Evolutionary conservation across 331 rosid species (phyloP).

Genomic region (Malus hybrid): DNA sequence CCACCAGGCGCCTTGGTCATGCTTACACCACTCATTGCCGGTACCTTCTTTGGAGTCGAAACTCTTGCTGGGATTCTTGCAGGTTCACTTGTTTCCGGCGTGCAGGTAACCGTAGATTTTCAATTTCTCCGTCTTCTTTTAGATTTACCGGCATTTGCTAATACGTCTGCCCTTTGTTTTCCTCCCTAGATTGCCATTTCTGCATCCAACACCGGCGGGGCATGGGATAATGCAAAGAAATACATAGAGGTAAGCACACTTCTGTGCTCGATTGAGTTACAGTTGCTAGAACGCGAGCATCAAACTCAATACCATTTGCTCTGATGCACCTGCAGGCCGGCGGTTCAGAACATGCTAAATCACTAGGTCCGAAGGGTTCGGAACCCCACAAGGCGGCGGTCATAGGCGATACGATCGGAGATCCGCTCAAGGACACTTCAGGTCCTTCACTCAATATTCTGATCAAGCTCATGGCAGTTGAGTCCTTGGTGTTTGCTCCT

Average conservation of each 20-base stretch:
- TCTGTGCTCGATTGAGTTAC: not conserved
- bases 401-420: conserved; percentile 59
- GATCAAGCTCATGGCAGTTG: conserved; percentile 68
- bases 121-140: not conserved
- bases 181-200: conserved; percentile 52
- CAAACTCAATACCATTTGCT: not conserved
- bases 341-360: conserved; percentile 44
- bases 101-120: conserved; percentile 35
- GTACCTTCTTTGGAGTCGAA: conserved; percentile 64
- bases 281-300: not conserved
- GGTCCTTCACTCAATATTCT: conserved; percentile 76
- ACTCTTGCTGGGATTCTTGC: conserved; percentile 71
- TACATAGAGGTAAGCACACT: conserved; percentile 45
- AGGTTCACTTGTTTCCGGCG: conserved; percentile 72
- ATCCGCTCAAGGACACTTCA: conserved; percentile 67
- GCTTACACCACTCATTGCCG: conserved; percentile 62
- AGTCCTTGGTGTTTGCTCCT: conserved; percentile 71
- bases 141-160: not conserved
- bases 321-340: conserved; percentile 36
- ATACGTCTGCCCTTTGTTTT: not conserved
- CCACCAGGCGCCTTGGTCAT: conserved; percentile 65
- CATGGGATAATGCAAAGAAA: conserved; percentile 62
- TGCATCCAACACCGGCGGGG: conserved; percentile 24
- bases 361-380: conserved; percentile 66
- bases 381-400: conserved; percentile 70